These are phyloP conservation scores for Cladophialophora yegresii DNA, from an alignment of 2,329 filamentous ascomycete genomes.

Conservation along the genomic window DNA sequence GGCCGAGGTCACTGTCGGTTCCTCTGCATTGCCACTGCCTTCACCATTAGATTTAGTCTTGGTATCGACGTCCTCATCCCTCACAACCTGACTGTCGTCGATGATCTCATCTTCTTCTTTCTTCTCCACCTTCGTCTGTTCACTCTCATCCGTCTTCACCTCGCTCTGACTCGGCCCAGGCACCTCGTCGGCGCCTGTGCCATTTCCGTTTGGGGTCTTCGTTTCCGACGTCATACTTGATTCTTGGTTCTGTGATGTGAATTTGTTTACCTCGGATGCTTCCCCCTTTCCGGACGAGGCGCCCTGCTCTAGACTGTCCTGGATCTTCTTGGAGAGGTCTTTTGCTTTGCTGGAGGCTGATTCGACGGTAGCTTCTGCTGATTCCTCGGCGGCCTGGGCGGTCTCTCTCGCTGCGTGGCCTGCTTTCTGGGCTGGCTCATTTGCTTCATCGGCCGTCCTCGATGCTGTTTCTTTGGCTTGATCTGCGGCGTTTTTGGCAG, in stretches of 20 bases:
- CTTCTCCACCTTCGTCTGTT: slow-evolving; percentile 18
- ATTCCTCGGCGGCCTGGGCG: slow-evolving; percentile 2
- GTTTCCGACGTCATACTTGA: neutral
- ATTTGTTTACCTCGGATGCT: slow-evolving; percentile 4
- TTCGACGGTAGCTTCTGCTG: slow-evolving; percentile 10
- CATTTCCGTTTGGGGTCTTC: slow-evolving; percentile 33
- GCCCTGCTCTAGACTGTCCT: neutral
- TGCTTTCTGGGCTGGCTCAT: neutral
- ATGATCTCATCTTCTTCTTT: slow-evolving; percentile 31
- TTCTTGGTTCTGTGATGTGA: slow-evolving; percentile 6
- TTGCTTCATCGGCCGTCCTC: neutral
- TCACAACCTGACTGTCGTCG: slow-evolving; percentile 27
- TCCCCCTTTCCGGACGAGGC: slow-evolving; percentile 11
- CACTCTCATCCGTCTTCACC: slow-evolving; percentile 7
- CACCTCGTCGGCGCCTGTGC: slow-evolving; percentile 33
- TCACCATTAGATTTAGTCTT: neutral
- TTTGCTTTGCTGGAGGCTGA: slow-evolving; percentile 11
- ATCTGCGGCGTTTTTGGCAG: neutral
- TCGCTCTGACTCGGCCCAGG: slow-evolving; percentile 16
- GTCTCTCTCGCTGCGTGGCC: neutral
- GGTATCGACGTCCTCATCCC: slow-evolving; percentile 25
- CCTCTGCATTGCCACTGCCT: slow-evolving; percentile 7
- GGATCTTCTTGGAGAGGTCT: neutral
- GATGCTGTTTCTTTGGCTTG: neutral
- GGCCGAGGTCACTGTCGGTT: neutral